Evolutionary conservation across 2,329 filamentous ascomycete species (phyloP), one percentile per base, ranked within the genome.

Genomic region (Aspergillus terreus): DNA sequence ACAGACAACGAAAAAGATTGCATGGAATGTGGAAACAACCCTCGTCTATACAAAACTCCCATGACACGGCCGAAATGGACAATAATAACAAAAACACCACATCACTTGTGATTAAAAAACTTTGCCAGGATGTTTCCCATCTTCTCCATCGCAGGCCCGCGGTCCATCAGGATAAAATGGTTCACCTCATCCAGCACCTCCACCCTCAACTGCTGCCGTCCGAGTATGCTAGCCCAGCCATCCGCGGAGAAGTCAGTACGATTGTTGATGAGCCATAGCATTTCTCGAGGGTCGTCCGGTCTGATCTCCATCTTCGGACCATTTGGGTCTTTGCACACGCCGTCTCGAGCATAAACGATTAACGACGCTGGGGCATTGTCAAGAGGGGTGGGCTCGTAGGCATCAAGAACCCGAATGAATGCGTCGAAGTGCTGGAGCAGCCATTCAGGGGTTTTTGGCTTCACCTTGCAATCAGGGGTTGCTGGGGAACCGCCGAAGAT

Each of bases 381-480:
- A 53, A 71, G 64, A 0, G 65, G 64, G 2, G 54, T 38, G 1
- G 66, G 67, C 50, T 64, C 67, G 58, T 80, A 80, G 25, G 70
- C 71, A 42, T 76, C 73, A 36, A 80, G 64, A 1, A 72, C 67
- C 47, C 76, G 71, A 55, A 80, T 77, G 53, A 72, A 74, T 25
- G 78, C 77, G 23, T 74, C 61, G 66, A 81, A 81, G 60, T 81
- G 78, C 17, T 76, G 76, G 2, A 78, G 68, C 25, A 81, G 67
- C 76, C 77, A 80, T 40, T 68, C 69, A 1, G 77, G 77, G 5
- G 73, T 70, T 43, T 70, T 71, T 21, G 67, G 64, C 33, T 71
- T 72, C 11, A 45, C 72, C 72, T 40, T 71, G 69, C 4, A n/a
- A 4, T 35, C 10, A 12, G 10, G 6, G 10, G 4, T 35, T 2